These are phyloP conservation scores for Entelexis sorbosivorans DNA, from an alignment of 1,139 yeast species.

Conservation along the genomic window DNA sequence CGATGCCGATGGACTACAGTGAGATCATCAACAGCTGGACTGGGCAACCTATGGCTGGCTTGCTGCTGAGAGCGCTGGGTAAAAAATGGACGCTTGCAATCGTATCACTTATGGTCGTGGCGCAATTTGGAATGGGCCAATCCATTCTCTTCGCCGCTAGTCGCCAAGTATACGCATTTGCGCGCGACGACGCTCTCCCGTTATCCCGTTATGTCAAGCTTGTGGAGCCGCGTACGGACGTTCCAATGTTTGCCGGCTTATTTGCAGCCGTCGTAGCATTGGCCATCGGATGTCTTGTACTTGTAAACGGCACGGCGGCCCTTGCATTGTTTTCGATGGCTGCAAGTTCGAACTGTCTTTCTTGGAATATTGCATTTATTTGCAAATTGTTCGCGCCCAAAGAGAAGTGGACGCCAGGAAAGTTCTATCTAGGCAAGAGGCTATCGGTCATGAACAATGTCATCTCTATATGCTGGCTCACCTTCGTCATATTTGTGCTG, in stretches of 20 bases:
- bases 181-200: constrained; percentile 82
- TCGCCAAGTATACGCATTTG: constrained; percentile 77
- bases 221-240: constrained; percentile 41
- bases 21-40: constrained; percentile 43
- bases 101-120: constrained; percentile 26
- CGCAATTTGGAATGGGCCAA: constrained; percentile 49
- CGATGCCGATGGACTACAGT: constrained; percentile 40
- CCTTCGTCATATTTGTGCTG: constrained; percentile 21
- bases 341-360: constrained; percentile 44
- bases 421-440: constrained; percentile 41
- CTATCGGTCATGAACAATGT: constrained; percentile 22
- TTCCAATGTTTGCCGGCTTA: constrained; percentile 46
- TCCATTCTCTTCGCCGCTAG: constrained; percentile 69
- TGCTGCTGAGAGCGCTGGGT: constrained; percentile 54
- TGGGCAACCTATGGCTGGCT: constrained; percentile 41
- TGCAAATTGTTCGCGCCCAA: not conserved
- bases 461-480: constrained; percentile 12
- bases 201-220: constrained; percentile 32
- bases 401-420: not conserved
- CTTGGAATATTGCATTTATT: constrained; percentile 45
- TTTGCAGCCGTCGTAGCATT: not conserved
- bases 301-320: not conserved
- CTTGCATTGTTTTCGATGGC: constrained; percentile 34
- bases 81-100: constrained; percentile 47
- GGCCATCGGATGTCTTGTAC: not conserved